Evolutionary conservation across 805 yeast species (phyloP), one percentile per base, ranked within the genome.

Genomic region (Wickerhamomyces subpelliculosus): DNA sequence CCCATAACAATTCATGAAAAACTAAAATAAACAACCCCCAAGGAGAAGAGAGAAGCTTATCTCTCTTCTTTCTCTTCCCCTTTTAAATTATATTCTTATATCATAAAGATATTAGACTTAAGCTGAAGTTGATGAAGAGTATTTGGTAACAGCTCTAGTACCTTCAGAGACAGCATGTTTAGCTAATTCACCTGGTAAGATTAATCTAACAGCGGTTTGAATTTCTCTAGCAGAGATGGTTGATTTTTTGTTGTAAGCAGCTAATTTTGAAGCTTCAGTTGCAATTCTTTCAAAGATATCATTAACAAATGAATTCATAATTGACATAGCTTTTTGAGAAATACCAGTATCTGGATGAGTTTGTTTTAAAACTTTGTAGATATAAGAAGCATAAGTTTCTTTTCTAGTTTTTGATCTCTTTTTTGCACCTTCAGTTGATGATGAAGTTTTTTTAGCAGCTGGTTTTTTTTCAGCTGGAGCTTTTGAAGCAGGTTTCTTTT

Each of bases 291-390:
- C 97, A 64, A 89, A 90, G 65, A 89, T 87, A 72, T 90, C 97
- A 73, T 88, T 89, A 57, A 90, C 97, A 57, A 90, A 90, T 34
- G 96, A 89, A 84, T 90, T 90, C 90, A 89, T 81, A 67, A 90
- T 90, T 50, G 96, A 87, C 96, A 90, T 89, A 51, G 97, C 96
- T 65, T 86, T 85, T 72, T 88, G 95, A 56, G 97, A 89, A 66
- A 89, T 89, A 86, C 97, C 97, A 47, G 97, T 89, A 68, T 89
- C 97, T 68, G 97, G 97, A 71, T 89, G 97, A 45, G 96, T 89
- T 78, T 89, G 97, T 72, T 88, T 88, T 66, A 89, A 82, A 54
- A 89, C 96, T 72, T 89, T 90, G 93, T 89, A 89, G 65, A 90
- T 89, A 73, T 89, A 90, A 46, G 96, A 87, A 51, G 96, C 86